These are phyloP conservation scores for Brassica juncea DNA, from an alignment of 345 rosid species.

Conservation along the genomic window DNA sequence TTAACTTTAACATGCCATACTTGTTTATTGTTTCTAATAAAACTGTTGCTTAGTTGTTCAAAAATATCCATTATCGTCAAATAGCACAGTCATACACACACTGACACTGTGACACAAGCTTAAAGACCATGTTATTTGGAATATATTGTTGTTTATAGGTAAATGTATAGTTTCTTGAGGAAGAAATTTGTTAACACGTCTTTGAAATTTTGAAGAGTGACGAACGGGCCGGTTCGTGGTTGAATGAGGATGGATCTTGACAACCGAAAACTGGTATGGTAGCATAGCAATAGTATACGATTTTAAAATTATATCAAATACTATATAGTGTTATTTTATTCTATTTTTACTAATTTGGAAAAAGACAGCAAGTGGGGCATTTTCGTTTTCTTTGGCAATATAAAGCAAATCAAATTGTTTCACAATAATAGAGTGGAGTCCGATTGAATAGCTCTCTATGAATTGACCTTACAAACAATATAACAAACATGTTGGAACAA, in stretches of 20 bases:
- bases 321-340: not conserved
- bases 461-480: conserved; percentile 35
- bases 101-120: not conserved
- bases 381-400: conserved; percentile 46
- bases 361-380: conserved; percentile 63
- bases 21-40: not conserved
- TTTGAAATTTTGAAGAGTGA: not conserved
- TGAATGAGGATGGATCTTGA: not conserved
- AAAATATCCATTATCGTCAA: not conserved
- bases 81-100: not conserved
- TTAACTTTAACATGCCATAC: not conserved
- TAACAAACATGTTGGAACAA: conserved; percentile 13
- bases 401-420: conserved; percentile 42
- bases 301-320: not conserved
- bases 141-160: not conserved
- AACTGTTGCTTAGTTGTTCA: not conserved
- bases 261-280: not conserved
- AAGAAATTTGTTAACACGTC: not conserved
- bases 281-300: too few relatives aligned
- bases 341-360: conserved; percentile 20
- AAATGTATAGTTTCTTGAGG: not conserved
- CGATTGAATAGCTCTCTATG: conserved; percentile 34
- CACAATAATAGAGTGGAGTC: conserved; percentile 63
- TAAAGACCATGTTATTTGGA: too few relatives aligned
- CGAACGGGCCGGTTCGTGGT: not conserved